Evolutionary conservation across 2,329 filamentous ascomycete genomes (phyloP).

Genomic region (Fusarium torulosum): DNA sequence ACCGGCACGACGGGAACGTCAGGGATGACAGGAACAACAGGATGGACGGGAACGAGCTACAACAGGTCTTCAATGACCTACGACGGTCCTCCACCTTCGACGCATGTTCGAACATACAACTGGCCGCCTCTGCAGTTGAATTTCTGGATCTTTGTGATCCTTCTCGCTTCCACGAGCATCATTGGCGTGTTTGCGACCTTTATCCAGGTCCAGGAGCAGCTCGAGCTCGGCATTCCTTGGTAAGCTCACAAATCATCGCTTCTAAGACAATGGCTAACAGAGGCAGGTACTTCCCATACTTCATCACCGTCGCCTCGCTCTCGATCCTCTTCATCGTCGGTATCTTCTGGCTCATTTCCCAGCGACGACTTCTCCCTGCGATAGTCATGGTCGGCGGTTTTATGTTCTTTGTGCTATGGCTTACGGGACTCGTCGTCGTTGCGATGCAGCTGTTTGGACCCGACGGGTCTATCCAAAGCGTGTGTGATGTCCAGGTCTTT

Average conservation of each 20-base stretch:
- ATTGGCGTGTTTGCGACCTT: slow-evolving; percentile 73
- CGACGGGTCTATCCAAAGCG: slow-evolving; percentile 67
- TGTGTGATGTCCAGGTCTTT: slow-evolving; percentile 71
- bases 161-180: slow-evolving; percentile 68
- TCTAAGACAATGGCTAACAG: background rate
- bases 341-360: slow-evolving; percentile 72
- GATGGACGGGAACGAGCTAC: slow-evolving; percentile 41
- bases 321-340: slow-evolving; percentile 75
- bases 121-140: slow-evolving; percentile 77
- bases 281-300: slow-evolving; percentile 75
- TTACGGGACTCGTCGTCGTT: slow-evolving; percentile 73
- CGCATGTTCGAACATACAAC: slow-evolving; percentile 70
- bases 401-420: slow-evolving; percentile 75
- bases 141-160: slow-evolving; percentile 75
- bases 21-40: slow-evolving; percentile 30
- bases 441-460: slow-evolving; percentile 74
- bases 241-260: slow-evolving; percentile 51
- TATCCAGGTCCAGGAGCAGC: slow-evolving; percentile 67
- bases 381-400: slow-evolving; percentile 75
- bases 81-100: slow-evolving; percentile 57
- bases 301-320: slow-evolving; percentile 69
- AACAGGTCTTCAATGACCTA: slow-evolving; percentile 59
- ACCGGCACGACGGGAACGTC: slow-evolving; percentile 49
- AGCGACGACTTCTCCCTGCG: slow-evolving; percentile 70
- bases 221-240: slow-evolving; percentile 71